Evolutionary conservation across 1,139 yeast species (phyloP).

Genomic region (Scheffersomyces stambukii): DNA sequence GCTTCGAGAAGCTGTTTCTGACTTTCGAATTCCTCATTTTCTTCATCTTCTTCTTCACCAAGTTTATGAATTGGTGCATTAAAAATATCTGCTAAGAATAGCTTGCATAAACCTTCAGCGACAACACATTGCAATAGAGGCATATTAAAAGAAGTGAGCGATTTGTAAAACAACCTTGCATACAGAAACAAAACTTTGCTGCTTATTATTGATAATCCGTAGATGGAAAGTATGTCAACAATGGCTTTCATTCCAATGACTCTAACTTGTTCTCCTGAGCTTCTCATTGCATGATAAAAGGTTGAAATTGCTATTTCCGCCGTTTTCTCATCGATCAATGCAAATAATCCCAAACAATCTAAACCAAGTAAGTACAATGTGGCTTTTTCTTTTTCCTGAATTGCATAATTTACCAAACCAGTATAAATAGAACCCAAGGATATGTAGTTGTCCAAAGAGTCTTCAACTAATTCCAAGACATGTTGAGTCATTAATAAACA

Average conservation of each 20-base stretch:
- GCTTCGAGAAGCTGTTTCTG: slow-evolving; percentile 58
- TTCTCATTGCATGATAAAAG: slow-evolving; percentile 58
- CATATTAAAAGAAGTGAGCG: slow-evolving; percentile 53
- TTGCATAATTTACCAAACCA: slow-evolving; percentile 80
- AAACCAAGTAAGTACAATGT: slow-evolving; percentile 65
- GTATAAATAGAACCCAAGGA: slow-evolving; percentile 71
- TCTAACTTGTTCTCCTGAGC: slow-evolving; percentile 58
- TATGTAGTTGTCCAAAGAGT: slow-evolving; percentile 61
- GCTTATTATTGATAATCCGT: slow-evolving; percentile 67
- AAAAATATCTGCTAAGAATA: slow-evolving; percentile 74
- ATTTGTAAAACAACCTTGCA: slow-evolving; percentile 67
- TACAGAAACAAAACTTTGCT: slow-evolving; percentile 57
- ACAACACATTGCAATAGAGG: slow-evolving; percentile 74
- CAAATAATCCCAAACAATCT: slow-evolving; percentile 73
- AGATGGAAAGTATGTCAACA: slow-evolving; percentile 73
- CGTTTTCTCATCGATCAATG: slow-evolving; percentile 62
- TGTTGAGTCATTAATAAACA: slow-evolving; percentile 70
- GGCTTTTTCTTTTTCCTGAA: slow-evolving; percentile 55
- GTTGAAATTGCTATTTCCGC: slow-evolving; percentile 67
- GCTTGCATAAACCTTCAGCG: slow-evolving; percentile 84
- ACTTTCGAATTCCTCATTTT: slow-evolving; percentile 21
- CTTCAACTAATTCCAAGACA: slow-evolving; percentile 64
- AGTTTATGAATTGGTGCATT: too few relatives aligned
- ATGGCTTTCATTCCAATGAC: slow-evolving; percentile 64
- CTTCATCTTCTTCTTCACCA: slow-evolving; percentile 14